Base-by-base conservation (phyloP, 2,329 filamentous ascomycete genomes). In the Epichloe sylvatica region DNA sequence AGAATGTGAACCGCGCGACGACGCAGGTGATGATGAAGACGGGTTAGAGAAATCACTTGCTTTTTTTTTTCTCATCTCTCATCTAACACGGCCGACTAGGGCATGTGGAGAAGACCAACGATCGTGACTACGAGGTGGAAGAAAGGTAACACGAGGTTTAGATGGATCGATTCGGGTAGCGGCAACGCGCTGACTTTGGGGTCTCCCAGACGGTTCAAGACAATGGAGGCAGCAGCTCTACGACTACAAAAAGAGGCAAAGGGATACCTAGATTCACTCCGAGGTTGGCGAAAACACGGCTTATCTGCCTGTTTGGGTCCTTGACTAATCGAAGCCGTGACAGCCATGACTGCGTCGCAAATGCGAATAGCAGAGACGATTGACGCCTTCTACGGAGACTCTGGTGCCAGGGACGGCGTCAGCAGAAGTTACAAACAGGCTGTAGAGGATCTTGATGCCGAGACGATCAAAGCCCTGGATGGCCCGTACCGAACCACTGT, bases 21-120 rank as follows among this genome's bases (percentile, higher is more conserved):
- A 98, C 94, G 72, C 90, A 96, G 82, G 91, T 97, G 55, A 96
- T 98, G 88, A 97, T 98, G 91, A 98, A 98, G 78, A 94, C 90
- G 51, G 87, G 83, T 86, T 67, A 56, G 75, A 61, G 5, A 11
- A 36, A 36, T 15, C 17, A 9, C 25, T 6, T n/a, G 17, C 5
- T 17, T 17, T 13, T 15, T 15, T 13, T 3, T 25, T 11, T 23
- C 8, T 13, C 12, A 17, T 11, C 17, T 15, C 4, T 35, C 11
- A 9, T 45, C 45, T 52, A n/a, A 54, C 23, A 38, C 33, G 25
- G 15, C 25, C 15, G 3, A 43, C 7, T 58, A 81, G 87, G 92
- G 53, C 92, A 97, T 73, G 94, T 98, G 60, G 92, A 98, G 71
- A 91, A 92, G 72, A 98, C 92, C 25, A 96, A 91, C 67, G 92